phyloP scores from a whole-genome alignment of 345 rosid genomes.

The Brassica incana region DNA sequence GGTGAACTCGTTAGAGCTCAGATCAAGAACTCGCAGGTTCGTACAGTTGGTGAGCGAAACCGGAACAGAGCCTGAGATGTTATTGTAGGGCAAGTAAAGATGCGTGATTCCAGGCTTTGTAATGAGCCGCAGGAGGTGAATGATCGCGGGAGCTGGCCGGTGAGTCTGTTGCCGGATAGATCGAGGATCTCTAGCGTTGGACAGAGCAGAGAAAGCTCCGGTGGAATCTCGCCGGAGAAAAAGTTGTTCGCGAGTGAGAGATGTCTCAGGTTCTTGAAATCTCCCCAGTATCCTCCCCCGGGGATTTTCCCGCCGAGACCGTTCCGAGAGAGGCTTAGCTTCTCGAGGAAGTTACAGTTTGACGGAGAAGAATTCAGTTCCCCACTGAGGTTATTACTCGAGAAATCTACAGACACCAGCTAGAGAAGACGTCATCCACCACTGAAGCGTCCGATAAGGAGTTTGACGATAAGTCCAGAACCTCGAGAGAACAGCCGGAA shows the following conservation, averaged over 20 bases:
- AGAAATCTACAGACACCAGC: too few species aligned
- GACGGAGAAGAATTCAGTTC: constrained; percentile 35
- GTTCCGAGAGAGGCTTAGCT: constrained; percentile 63
- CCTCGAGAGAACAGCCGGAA: constrained; percentile 67
- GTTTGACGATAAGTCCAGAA: constrained; percentile 13
- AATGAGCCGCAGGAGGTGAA: constrained; percentile 58
- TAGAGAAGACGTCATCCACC: too few species aligned
- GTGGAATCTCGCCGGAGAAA: constrained; percentile 60
- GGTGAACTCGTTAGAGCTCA: constrained; percentile 65
- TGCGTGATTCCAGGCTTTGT: constrained; percentile 47
- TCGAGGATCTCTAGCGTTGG: constrained; percentile 61
- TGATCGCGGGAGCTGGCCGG: constrained; percentile 58
- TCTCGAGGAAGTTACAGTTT: constrained; percentile 61
- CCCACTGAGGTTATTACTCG: constrained; percentile 51
- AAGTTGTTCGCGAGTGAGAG: constrained; percentile 64
- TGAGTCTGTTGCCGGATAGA: constrained; percentile 66
- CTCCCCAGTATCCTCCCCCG: constrained; percentile 46
- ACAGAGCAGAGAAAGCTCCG: constrained; percentile 60
- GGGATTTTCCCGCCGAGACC: constrained; percentile 56
- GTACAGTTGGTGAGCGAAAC: constrained; percentile 54
- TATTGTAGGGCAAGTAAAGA: constrained; percentile 72
- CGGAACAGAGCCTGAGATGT: constrained; percentile 70
- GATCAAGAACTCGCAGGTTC: constrained; percentile 73
- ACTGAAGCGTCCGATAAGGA: too few species aligned
- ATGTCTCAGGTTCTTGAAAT: constrained; percentile 51